Conservation (phyloP, 1,139 yeast genomes). For the Pichia sp. region DNA sequence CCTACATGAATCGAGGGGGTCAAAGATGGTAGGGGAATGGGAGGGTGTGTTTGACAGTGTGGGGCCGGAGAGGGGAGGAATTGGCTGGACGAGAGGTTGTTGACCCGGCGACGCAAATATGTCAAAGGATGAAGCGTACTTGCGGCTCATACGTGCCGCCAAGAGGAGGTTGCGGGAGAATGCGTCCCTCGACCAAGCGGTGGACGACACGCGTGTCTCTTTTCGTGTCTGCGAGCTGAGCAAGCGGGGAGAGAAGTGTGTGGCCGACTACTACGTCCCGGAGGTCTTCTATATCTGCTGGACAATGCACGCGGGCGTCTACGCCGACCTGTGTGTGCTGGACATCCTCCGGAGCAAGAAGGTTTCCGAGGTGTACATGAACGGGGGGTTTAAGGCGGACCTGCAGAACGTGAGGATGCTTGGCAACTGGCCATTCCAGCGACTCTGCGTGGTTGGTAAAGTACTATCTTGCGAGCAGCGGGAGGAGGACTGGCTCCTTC, state of each 20-base stretch:
- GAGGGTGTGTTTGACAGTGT: neutral
- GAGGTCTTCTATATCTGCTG: slow-evolving; percentile 35
- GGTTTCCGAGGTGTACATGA: slow-evolving; percentile 7
- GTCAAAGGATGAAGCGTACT: neutral
- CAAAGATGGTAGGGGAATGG: neutral
- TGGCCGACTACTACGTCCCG: slow-evolving; percentile 33
- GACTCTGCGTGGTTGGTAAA: slow-evolving; percentile 33
- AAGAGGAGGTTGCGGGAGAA: slow-evolving; percentile 2
- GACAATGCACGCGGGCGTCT: slow-evolving; percentile 23
- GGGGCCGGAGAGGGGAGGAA: neutral
- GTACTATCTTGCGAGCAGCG: slow-evolving; percentile 26
- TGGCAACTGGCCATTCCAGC: slow-evolving; percentile 37
- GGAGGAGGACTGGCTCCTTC: slow-evolving; percentile 10
- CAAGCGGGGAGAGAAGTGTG: slow-evolving; percentile 2
- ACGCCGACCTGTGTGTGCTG: neutral
- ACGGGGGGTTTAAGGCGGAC: slow-evolving; percentile 7
- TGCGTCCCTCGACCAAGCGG: neutral
- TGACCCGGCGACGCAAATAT: neutral
- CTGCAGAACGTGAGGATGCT: slow-evolving; percentile 14
- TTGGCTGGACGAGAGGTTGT: neutral
- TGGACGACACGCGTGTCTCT: slow-evolving; percentile 4
- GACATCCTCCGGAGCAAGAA: neutral
- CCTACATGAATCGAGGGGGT: neutral
- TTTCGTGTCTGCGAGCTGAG: neutral
- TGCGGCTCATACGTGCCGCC: slow-evolving; percentile 8